Evolutionary conservation across 331 rosid genomes (phyloP), one percentile per base, ranked within the genome.

Genomic region (Pyracantha coccinea): DNA sequence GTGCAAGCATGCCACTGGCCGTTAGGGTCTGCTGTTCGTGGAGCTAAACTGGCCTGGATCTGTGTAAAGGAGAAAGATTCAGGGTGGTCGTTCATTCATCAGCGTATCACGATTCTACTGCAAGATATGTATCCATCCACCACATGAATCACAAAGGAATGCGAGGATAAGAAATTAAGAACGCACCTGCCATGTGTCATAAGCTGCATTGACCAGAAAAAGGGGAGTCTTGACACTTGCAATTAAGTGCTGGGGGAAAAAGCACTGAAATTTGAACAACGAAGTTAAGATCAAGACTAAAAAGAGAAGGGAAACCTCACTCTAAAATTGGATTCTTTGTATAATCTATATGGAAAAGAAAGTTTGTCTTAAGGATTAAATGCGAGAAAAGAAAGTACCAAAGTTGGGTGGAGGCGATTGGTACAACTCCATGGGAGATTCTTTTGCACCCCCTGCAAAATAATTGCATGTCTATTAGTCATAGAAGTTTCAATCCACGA

Each of bases 121-220:
- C 16, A 66, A 55, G 12, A 4, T 28, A 28, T 5, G 13, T 35
- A 35, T 35, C 44, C n/a, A 58, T 33, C n/a, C 29, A 60, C 64
- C 55, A 50, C 17, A 16, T 50, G 55, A 50, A 50, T 50, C 55
- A 50, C 20, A 50, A 50, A 6, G 55, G n/a, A 29, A 17, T 25
- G 15, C 17, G 47, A 50, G 72, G 19, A 21, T 19, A 9, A 32
- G 28, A 20, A 60, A 60, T 60, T 14, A 24, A 15, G 55, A 14
- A 54, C 60, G 74, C 78, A 92, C 99, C 97, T 94, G 99, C 97
- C 97, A 94, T 58, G 96, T 83, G 81, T 94, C 97, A 69, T 92
- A 94, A 72, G 97, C 97, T 33, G 97, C 85, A 76, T 94, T 94
- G 71, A 92, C 89, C 80, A 94, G 84, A 78, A 94, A 94, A 16